Evolutionary conservation across 305 asterid genomes (phyloP).

Genomic region (Fraxinus sp.): DNA sequence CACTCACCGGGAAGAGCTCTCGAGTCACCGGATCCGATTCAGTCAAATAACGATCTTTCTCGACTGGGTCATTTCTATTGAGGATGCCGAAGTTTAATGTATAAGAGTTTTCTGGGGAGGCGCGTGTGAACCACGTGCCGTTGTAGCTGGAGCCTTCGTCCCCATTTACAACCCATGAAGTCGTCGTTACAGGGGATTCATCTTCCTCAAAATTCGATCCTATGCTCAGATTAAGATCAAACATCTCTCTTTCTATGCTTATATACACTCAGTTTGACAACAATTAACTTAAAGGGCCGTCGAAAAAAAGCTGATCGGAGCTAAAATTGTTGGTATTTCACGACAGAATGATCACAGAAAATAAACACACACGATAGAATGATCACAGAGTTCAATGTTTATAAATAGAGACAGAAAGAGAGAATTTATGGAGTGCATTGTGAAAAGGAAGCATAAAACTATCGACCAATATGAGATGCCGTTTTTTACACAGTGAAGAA

Average conservation of each 20-base stretch:
- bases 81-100: constrained; percentile 56
- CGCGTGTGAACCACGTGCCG: constrained; percentile 50
- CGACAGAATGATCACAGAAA: background rate
- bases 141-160: constrained; percentile 60
- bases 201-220: constrained; percentile 25
- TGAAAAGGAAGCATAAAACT: background rate
- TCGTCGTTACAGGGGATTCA: constrained; percentile 46
- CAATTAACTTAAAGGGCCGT: constrained; percentile 8
- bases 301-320: background rate
- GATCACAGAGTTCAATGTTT: background rate
- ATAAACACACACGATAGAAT: background rate
- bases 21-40: constrained; percentile 51
- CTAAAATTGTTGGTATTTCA: background rate
- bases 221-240: constrained; percentile 62
- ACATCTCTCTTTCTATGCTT: constrained; percentile 30
- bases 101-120: constrained; percentile 29
- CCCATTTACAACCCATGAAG: constrained; percentile 49
- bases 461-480: constrained; percentile 2
- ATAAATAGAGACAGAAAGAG: background rate
- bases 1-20: constrained; percentile 59
- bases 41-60: constrained; percentile 22
- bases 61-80: constrained; percentile 24
- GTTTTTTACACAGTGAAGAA: background rate
- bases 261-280: background rate
- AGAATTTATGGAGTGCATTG: background rate